Evolutionary conservation across 2,329 filamentous ascomycete species (phyloP).

Genomic region (Anthostomella pinea): DNA sequence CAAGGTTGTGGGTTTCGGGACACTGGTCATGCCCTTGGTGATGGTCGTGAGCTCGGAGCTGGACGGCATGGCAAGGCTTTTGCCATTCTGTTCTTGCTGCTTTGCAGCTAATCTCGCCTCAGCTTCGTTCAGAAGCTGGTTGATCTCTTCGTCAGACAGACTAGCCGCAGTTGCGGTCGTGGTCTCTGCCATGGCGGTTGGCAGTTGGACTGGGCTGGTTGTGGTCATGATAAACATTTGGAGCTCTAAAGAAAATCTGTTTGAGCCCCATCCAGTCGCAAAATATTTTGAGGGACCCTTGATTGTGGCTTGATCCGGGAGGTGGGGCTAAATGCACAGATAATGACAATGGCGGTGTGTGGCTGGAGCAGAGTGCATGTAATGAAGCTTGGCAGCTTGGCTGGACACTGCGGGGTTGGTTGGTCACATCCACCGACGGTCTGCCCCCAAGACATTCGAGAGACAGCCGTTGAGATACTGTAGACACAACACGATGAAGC

Average conservation of each 20-base stretch:
- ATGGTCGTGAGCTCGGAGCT: constrained; percentile 30
- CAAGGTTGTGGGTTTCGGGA: constrained; percentile 8
- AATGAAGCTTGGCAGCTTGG: background rate
- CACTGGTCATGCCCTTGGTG: constrained; percentile 8
- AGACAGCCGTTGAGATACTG: constrained; percentile 1
- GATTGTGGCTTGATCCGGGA: too few relatives aligned
- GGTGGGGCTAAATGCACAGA: too few relatives aligned
- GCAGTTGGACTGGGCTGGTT: too few relatives aligned
- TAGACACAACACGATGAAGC: constrained; percentile 1
- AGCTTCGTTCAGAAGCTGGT: constrained; percentile 61
- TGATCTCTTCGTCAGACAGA: constrained; percentile 62
- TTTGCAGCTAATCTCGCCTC: constrained; percentile 49
- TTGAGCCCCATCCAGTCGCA: too few relatives aligned
- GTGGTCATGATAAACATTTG: too few relatives aligned
- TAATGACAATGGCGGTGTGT: too few relatives aligned
- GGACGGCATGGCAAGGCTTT: constrained; percentile 29
- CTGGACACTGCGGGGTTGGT: constrained; percentile 1
- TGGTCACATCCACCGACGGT: too few relatives aligned
- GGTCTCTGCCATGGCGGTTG: constrained; percentile 27
- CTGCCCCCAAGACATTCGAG: too few relatives aligned
- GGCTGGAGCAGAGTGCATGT: too few relatives aligned
- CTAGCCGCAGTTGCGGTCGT: constrained; percentile 37
- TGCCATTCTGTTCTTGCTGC: constrained; percentile 22
- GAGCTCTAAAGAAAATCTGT: too few relatives aligned
- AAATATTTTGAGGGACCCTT: too few relatives aligned